Percentiles rank a stretch among this genome's conserved stretches.
Conservation (phyloP, 1,139 yeast species). For the Pichia sp. region DNA sequence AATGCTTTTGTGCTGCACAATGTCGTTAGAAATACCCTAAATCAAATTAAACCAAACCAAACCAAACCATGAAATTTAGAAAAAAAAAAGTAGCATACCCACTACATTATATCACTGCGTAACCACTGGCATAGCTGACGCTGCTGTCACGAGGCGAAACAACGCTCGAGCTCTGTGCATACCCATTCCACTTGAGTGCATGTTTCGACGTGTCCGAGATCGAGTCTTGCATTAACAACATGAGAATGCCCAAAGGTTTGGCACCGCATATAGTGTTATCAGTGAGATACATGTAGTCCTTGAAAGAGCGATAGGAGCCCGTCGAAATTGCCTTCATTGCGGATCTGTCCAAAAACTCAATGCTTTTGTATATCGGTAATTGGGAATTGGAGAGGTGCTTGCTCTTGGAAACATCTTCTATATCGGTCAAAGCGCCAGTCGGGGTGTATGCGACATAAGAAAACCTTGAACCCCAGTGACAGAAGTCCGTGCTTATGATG, state of each 20-base stretch:
- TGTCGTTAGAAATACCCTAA: not conserved
- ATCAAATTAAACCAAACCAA: not conserved
- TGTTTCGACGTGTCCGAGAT: slow-evolving; percentile 24
- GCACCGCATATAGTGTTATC: slow-evolving; percentile 95
- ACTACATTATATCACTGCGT: slow-evolving; percentile 35
- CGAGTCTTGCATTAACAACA: slow-evolving; percentile 45
- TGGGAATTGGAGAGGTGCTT: slow-evolving; percentile 13
- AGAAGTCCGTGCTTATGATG: slow-evolving; percentile 84
- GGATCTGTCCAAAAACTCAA: slow-evolving; percentile 61
- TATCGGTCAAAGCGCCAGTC: slow-evolving; percentile 23
- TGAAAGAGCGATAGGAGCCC: slow-evolving; percentile 57
- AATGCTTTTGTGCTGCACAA: not conserved
- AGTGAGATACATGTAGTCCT: slow-evolving; percentile 57
- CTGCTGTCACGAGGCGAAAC: slow-evolving; percentile 56
- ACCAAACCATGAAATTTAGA: not conserved
- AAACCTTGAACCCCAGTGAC: slow-evolving; percentile 91
- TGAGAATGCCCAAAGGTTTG: slow-evolving; percentile 65
- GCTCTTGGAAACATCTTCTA: slow-evolving; percentile 28
- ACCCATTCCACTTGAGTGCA: slow-evolving; percentile 69
- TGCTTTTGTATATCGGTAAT: slow-evolving; percentile 61
- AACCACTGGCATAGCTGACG: slow-evolving; percentile 89
- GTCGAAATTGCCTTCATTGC: slow-evolving; percentile 64
- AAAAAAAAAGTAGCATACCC: not conserved
- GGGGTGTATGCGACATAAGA: slow-evolving; percentile 60
- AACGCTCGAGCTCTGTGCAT: slow-evolving; percentile 70